Evolutionary conservation across 306 rosid species (phyloP).

Genomic region (Prunus mume): DNA sequence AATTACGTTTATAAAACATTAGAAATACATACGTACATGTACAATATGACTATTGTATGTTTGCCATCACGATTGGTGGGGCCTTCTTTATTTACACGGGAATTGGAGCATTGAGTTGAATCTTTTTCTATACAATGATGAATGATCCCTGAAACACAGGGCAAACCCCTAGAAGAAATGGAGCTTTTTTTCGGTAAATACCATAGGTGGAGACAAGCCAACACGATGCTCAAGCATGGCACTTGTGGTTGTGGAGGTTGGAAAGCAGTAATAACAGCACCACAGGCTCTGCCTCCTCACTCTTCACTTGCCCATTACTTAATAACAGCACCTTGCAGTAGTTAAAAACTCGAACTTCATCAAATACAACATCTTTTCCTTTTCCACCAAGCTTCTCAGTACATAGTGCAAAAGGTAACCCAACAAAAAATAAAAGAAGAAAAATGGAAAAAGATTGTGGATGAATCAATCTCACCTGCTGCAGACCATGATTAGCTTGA

Average conservation of each 20-base stretch:
- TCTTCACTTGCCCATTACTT: conserved; percentile 32
- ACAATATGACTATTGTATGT: too few species aligned
- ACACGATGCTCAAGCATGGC: background rate
- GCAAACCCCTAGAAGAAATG: conserved; percentile 52
- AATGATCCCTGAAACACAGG: conserved; percentile 46
- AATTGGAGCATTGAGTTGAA: conserved; percentile 23
- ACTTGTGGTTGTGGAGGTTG: conserved; percentile 16
- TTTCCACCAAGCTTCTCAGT: background rate
- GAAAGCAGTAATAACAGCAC: conserved; percentile 27
- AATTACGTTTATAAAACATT: too few species aligned
- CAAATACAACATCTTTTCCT: background rate
- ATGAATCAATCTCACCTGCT: conserved; percentile 21
- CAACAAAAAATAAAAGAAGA: background rate
- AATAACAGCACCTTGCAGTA: conserved; percentile 15
- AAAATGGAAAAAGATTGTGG: background rate
- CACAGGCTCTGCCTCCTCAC: conserved; percentile 46
- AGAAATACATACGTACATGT: too few species aligned
- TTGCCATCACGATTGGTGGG: conserved; percentile 39
- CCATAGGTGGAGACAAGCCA: too few species aligned
- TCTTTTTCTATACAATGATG: conserved; percentile 37
- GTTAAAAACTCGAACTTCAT: background rate
- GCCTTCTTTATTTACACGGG: conserved; percentile 40
- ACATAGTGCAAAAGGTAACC: background rate
- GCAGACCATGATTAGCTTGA: conserved; percentile 19
- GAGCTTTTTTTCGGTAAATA: background rate